Conservation (phyloP, 1,284 basidiomycete genomes). For the Pascua sp. region DNA sequence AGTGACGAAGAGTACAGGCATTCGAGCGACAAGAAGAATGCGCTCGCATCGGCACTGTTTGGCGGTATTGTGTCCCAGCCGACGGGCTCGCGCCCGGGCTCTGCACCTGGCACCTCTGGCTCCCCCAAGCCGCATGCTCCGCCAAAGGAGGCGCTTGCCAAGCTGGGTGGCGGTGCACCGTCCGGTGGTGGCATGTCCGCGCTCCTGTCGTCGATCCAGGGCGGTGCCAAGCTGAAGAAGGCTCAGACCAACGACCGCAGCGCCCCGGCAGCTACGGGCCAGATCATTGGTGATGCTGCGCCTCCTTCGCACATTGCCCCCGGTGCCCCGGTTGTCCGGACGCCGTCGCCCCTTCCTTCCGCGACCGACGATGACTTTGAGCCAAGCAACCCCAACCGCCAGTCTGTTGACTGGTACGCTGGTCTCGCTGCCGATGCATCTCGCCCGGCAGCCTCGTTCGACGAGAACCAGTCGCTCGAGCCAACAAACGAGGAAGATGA, state of each 20-base stretch:
- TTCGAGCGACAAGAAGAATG: conserved; percentile 63
- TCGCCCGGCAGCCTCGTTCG: conserved; percentile 29
- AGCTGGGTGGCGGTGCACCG: conserved; percentile 45
- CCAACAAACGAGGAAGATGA: conserved; percentile 52
- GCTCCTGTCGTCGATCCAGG: conserved; percentile 76
- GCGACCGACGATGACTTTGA: conserved; percentile 27
- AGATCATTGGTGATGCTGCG: conserved; percentile 67
- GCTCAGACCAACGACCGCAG: conserved; percentile 82
- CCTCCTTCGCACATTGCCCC: conserved; percentile 68
- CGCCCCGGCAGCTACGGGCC: conserved; percentile 63
- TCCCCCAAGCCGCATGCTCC: conserved; percentile 46
- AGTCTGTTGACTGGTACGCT: conserved; percentile 88
- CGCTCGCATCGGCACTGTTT: conserved; percentile 75
- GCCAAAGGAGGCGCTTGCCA: conserved; percentile 46
- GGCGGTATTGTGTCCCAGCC: conserved; percentile 56
- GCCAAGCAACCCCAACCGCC: conserved; percentile 57
- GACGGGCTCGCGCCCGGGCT: conserved; percentile 21
- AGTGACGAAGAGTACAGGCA: conserved; percentile 66
- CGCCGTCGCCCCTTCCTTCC: conserved; percentile 13
- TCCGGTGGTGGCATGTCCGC: conserved; percentile 54
- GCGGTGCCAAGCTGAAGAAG: conserved; percentile 72
- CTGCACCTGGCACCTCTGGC: conserved; percentile 43
- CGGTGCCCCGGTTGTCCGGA: conserved; percentile 41
- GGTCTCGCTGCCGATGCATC: conserved; percentile 73
- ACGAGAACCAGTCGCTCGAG: conserved; percentile 23